Conservation (phyloP, 352 stramenopile species). For the Phytophthora cryptogea region DNA sequence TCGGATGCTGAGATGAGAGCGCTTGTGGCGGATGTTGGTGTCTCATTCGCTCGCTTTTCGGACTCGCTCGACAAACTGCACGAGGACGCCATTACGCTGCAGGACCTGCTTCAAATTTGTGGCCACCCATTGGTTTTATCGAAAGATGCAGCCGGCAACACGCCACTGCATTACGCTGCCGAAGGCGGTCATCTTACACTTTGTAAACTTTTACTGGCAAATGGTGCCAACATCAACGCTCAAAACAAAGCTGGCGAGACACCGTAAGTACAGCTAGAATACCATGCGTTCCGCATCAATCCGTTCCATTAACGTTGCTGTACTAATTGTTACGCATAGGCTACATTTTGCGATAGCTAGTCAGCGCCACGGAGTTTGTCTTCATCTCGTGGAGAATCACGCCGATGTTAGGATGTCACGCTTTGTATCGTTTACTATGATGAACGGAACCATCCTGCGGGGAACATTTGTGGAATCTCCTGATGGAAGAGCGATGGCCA, state of each 20-base stretch:
- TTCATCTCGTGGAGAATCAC: constrained; percentile 58
- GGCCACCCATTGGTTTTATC: constrained; percentile 70
- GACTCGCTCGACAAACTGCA: constrained; percentile 70
- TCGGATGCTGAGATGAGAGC: constrained; percentile 58
- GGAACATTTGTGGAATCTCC: constrained; percentile 72
- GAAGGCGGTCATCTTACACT: constrained; percentile 75
- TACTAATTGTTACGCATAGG: constrained; percentile 25
- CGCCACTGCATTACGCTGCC: constrained; percentile 75
- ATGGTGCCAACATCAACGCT: constrained; percentile 76
- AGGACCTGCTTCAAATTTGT: constrained; percentile 72
- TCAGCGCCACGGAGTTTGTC: constrained; percentile 69
- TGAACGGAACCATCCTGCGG: constrained; percentile 56
- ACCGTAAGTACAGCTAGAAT: constrained; percentile 39
- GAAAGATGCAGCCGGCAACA: constrained; percentile 70
- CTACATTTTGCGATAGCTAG: constrained; percentile 85
- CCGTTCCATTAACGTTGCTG: neutral
- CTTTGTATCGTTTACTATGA: constrained; percentile 56
- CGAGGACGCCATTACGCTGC: constrained; percentile 52
- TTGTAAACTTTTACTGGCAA: constrained; percentile 60
- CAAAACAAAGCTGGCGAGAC: constrained; percentile 83
- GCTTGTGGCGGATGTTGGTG: constrained; percentile 55
- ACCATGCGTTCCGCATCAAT: neutral
- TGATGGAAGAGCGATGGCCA: constrained; percentile 46
- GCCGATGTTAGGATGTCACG: constrained; percentile 68
- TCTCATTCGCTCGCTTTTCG: constrained; percentile 65